phyloP scores from a whole-genome alignment of 2,329 filamentous ascomycete species.

The Hansfordia pulvinata region DNA sequence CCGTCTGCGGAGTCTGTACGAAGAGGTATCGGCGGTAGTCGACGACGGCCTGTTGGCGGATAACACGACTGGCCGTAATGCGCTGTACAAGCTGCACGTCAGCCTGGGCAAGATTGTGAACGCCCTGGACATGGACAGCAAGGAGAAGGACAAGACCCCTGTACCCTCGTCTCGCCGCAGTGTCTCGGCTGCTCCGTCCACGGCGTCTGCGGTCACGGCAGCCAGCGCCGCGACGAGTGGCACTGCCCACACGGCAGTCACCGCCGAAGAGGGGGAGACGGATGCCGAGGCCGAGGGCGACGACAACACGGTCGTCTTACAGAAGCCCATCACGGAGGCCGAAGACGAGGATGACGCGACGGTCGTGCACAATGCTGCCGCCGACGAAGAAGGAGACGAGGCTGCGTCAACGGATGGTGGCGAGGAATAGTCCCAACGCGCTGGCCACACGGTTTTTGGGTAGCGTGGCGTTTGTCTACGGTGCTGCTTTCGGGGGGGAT shows the following conservation, averaged over 20 bases:
- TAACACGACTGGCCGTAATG: slow-evolving; percentile 47
- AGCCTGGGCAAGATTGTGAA: slow-evolving; percentile 56
- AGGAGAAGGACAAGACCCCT: slow-evolving; percentile 8
- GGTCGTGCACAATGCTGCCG: not conserved
- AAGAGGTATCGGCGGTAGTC: slow-evolving; percentile 45
- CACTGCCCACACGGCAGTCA: slow-evolving; percentile 5
- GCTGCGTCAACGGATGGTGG: not conserved
- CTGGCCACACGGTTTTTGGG: too few species aligned
- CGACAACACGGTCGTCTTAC: slow-evolving; percentile 24
- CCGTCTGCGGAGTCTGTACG: slow-evolving; percentile 43
- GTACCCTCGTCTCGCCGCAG: slow-evolving; percentile 7
- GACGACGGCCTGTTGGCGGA: slow-evolving; percentile 47
- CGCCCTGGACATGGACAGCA: slow-evolving; percentile 28
- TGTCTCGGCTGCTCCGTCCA: slow-evolving; percentile 7
- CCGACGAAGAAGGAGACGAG: too few species aligned
- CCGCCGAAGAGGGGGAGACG: too few species aligned
- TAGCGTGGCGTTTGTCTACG: too few species aligned
- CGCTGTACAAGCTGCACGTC: slow-evolving; percentile 56
- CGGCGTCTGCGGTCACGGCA: slow-evolving; percentile 28
- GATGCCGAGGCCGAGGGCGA: slow-evolving; percentile 11
- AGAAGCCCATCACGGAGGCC: slow-evolving; percentile 34
- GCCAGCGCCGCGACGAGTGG: slow-evolving; percentile 16
- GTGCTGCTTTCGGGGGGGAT: too few species aligned
- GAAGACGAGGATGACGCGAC: slow-evolving; percentile 19
- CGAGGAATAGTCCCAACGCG: not conserved